These are phyloP conservation scores for Candida orba DNA, from an alignment of 805 yeast species.

Conservation along the genomic window DNA sequence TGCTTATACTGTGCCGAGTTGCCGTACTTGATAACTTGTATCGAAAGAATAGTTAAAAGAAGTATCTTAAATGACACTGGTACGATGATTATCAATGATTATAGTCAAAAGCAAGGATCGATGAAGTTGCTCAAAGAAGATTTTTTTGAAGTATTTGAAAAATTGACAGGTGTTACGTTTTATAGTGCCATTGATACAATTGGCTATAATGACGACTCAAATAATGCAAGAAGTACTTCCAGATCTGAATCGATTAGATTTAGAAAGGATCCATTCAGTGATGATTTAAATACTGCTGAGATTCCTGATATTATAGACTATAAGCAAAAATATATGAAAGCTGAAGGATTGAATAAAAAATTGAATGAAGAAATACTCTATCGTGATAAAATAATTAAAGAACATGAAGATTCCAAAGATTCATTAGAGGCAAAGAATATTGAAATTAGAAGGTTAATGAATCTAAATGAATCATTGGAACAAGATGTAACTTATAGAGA, in stretches of 20 bases:
- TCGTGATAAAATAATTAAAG: slow-evolving; percentile 19
- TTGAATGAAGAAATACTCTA: slow-evolving; percentile 20
- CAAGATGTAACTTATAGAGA: slow-evolving; percentile 21
- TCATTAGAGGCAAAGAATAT: slow-evolving; percentile 5
- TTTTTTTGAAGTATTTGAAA: slow-evolving; percentile 24
- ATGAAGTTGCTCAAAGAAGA: slow-evolving; percentile 27
- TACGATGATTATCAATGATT: slow-evolving; percentile 21
- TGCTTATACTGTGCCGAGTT: slow-evolving; percentile 18
- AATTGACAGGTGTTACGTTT: slow-evolving; percentile 27
- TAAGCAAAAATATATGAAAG: slow-evolving; percentile 16
- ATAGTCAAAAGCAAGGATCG: slow-evolving; percentile 24
- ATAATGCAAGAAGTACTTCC: not conserved
- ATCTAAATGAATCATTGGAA: slow-evolving; percentile 10
- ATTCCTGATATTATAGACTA: slow-evolving; percentile 11
- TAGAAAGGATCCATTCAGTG: slow-evolving; percentile 1
- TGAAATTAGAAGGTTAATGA: slow-evolving; percentile 6
- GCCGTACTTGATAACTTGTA: slow-evolving; percentile 16
- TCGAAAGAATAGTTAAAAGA: slow-evolving; percentile 15
- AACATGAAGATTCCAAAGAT: slow-evolving; percentile 12
- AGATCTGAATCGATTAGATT: not conserved
- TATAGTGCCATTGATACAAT: slow-evolving; percentile 21
- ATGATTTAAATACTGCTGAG: slow-evolving; percentile 6
- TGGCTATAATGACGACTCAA: not conserved
- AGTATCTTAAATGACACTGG: slow-evolving; percentile 25
- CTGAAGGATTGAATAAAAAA: slow-evolving; percentile 14